Percentiles rank a stretch among this genome's conserved stretches.
phyloP scores from a whole-genome alignment of 1,284 basidiomycete genomes.

The Cryptococcus wingfieldii region DNA sequence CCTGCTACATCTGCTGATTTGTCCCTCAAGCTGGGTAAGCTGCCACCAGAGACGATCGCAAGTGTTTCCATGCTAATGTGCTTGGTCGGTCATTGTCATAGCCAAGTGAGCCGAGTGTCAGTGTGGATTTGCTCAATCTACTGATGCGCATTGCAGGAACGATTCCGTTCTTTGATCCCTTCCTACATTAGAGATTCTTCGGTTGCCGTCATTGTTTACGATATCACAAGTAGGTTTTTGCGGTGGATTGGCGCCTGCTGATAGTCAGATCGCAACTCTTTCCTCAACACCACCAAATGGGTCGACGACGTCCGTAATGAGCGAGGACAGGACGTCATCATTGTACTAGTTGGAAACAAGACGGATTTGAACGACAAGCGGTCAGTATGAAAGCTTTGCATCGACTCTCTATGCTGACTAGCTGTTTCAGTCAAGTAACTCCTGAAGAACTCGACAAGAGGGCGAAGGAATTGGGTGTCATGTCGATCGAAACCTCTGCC shows the following conservation, averaged over 20 bases:
- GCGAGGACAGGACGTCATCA: conserved; percentile 95
- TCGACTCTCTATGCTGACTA: neutral
- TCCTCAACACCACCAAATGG: conserved; percentile 97
- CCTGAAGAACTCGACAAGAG: conserved; percentile 93
- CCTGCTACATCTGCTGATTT: neutral
- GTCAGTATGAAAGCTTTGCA: conserved; percentile 16
- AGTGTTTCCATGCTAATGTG: neutral
- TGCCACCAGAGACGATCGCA: neutral
- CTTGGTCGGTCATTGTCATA: conserved; percentile 5
- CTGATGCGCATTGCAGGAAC: conserved; percentile 60
- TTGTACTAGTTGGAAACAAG: conserved; percentile 98
- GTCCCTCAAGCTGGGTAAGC: neutral
- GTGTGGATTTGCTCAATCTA: neutral
- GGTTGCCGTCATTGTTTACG: conserved; percentile 96
- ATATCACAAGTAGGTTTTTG: conserved; percentile 84
- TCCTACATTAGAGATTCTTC: conserved; percentile 99
- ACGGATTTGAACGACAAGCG: conserved; percentile 66
- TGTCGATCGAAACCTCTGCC: conserved; percentile 99
- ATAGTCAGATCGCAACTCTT: conserved; percentile 80
- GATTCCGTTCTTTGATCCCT: conserved; percentile 95
- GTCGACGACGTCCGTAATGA: conserved; percentile 99
- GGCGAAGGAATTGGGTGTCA: conserved; percentile 86
- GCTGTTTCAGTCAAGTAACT: conserved; percentile 79
- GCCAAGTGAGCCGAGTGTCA: conserved; percentile 29
- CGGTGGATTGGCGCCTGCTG: neutral